A percentile compares a stretch with the other conserved stretches of the same genome.
Conservation (phyloP, 495 filamentous ascomycete genomes). For the Mytilinidion resinicola region DNA sequence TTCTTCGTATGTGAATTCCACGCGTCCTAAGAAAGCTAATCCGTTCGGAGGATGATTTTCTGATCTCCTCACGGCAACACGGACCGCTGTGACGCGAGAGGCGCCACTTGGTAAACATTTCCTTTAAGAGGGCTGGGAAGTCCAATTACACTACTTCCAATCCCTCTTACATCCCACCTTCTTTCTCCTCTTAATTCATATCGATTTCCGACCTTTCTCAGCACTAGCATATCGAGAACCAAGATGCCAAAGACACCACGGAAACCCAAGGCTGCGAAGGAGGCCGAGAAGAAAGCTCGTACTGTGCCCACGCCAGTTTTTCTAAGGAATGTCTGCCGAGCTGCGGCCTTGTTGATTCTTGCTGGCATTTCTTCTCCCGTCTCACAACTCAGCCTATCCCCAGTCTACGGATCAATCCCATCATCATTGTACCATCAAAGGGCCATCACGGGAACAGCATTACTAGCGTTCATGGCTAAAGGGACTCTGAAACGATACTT, state of each 20-base stretch:
- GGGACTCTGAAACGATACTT: slow-evolving; percentile 41
- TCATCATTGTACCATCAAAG: slow-evolving; percentile 63
- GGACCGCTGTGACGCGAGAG: no score
- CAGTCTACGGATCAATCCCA: slow-evolving; percentile 79
- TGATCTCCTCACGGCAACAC: no score
- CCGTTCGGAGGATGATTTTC: no score
- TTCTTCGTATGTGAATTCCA: no score
- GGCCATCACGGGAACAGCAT: slow-evolving; percentile 55
- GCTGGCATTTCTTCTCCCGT: slow-evolving; percentile 68
- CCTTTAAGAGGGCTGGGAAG: no score
- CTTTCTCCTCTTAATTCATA: no score
- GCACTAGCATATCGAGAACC: no score
- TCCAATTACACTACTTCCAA: no score
- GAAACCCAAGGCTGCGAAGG: slow-evolving; percentile 25
- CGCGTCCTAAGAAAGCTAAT: no score
- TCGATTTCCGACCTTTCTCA: no score
- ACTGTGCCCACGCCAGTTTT: slow-evolving; percentile 12
- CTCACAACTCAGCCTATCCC: slow-evolving; percentile 68
- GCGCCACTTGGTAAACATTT: no score
- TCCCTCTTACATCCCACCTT: no score
- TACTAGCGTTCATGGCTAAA: slow-evolving; percentile 55
- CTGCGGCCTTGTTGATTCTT: slow-evolving; percentile 49
- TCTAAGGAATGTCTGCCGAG: slow-evolving; percentile 18
- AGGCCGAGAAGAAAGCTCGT: slow-evolving; percentile 19
- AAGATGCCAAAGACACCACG: slow-evolving; percentile 8